Conservation (phyloP, 768 basidiomycete species). For the Inosperma sp. region DNA sequence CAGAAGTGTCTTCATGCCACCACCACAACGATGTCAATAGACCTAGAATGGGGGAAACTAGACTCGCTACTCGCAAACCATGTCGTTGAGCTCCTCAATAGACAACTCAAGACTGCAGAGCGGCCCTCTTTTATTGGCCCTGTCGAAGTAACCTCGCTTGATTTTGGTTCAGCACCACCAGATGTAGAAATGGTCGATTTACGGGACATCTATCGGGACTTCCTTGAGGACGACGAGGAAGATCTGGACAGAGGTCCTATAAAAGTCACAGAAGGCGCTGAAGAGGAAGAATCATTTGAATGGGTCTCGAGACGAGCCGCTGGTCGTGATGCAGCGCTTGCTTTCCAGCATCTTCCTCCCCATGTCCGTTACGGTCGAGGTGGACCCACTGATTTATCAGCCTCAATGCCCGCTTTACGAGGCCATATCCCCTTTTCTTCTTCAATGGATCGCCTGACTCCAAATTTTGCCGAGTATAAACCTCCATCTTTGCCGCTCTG, state of each 20-base stretch:
- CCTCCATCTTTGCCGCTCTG: conserved; percentile 23
- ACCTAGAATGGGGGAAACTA: conserved; percentile 88
- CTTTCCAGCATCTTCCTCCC: conserved; percentile 68
- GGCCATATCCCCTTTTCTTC: conserved; percentile 28
- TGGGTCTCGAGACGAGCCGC: conserved; percentile 71
- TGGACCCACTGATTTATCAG: conserved; percentile 53
- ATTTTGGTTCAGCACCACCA: conserved; percentile 80
- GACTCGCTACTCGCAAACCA: conserved; percentile 64
- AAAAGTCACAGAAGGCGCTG: conserved; percentile 47
- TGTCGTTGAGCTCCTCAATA: conserved; percentile 74
- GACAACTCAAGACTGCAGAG: conserved; percentile 61
- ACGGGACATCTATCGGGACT: conserved; percentile 91
- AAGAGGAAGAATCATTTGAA: conserved; percentile 76
- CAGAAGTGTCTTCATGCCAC: background rate
- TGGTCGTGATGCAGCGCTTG: conserved; percentile 50
- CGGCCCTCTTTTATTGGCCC: conserved; percentile 96
- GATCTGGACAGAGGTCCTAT: conserved; percentile 46
- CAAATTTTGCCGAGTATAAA: conserved; percentile 37
- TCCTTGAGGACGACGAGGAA: conserved; percentile 79
- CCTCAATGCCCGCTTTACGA: conserved; percentile 47
- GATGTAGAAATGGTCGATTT: conserved; percentile 89
- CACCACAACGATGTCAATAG: conserved; percentile 73
- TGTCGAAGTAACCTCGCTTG: conserved; percentile 77
- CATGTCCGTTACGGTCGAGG: conserved; percentile 64
- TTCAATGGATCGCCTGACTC: conserved; percentile 40